phyloP scores from a whole-genome alignment of 305 asterid genomes.

The Fraxinus ornus region DNA sequence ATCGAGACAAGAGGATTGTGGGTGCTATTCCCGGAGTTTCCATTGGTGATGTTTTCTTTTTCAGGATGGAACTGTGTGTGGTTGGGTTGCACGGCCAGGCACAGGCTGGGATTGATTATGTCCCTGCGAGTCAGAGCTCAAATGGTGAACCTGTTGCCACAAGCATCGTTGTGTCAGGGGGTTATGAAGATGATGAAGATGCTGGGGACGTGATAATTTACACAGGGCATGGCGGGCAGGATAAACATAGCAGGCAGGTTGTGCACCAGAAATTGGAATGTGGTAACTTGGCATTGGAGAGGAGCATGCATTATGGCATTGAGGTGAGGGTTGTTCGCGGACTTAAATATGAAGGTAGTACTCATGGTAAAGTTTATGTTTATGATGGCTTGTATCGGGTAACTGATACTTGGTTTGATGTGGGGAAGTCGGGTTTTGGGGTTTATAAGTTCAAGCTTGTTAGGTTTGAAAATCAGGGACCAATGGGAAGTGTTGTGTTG shows the following conservation, averaged over 20 bases:
- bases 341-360: conserved; percentile 28
- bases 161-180: conserved; percentile 50
- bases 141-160: conserved; percentile 56
- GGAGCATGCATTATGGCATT: conserved; percentile 52
- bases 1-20: conserved; percentile 49
- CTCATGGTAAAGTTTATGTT: conserved; percentile 31
- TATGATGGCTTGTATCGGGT: conserved; percentile 34
- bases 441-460: conserved; percentile 48
- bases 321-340: conserved; percentile 47
- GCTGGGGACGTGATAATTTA: conserved; percentile 44
- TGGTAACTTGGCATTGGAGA: conserved; percentile 50
- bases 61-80: conserved; percentile 24
- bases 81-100: conserved; percentile 50
- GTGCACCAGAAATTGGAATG: conserved; percentile 50
- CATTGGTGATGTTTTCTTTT: conserved; percentile 46
- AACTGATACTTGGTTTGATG: neutral
- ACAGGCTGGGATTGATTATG: conserved; percentile 54
- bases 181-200: conserved; percentile 54
- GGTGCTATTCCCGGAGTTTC: conserved; percentile 48
- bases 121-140: conserved; percentile 43
- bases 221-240: neutral
- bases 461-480: conserved; percentile 43
- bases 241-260: conserved; percentile 26
- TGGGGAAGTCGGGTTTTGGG: conserved; percentile 41
- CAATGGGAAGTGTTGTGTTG: conserved; percentile 43